Evolutionary conservation across 306 rosid species (phyloP), one percentile per base, ranked within the genome.

Genomic region (Quercus bicolor): DNA sequence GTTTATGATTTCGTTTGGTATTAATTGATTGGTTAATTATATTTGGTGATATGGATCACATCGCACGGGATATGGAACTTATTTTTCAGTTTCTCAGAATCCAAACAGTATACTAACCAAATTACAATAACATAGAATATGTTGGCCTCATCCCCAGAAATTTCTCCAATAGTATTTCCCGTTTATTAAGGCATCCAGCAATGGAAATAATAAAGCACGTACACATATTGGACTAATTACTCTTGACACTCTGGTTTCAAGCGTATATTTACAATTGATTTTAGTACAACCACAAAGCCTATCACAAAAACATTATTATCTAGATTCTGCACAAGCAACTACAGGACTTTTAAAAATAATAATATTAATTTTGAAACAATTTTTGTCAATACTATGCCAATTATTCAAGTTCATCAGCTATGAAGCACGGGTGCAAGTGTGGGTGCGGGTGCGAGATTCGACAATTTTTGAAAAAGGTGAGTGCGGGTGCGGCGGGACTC

Each of bases 71-170:
- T 37, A 37, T 37, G 45, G 45, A 34, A 34, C 9, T 1, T 1
- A 34, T 1, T 6, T 34, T 34, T 34, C 43, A 34, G 8, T 34
- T 34, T 5, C 43, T 37, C 0, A 0, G 43, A 37, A 37, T 37
- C 43, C 9, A 37, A 37, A 37, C 2, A 37, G 43, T 37, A 1
- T 37, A 37, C 43, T 37, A 37, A 34, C 10, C 10, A 37, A 37
- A 37, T 37, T 37, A 37, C 43, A 37, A 37, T 6, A 37, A 6
- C 2, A 37, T 37, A 37, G 84, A 95, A 85, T 80, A 95, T 95
- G 74, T 96, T 93, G 55, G 98, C 98, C 85, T 95, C 92, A 90
- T 92, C 98, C 75, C 94, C 91, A 26, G 96, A 97, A 82, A 94
- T 92, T 85, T 83, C 90, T 69, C 97, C 93, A 29, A 91, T 89